Conservation (phyloP, 306 rosid genomes). For the Rosa chinensis region DNA sequence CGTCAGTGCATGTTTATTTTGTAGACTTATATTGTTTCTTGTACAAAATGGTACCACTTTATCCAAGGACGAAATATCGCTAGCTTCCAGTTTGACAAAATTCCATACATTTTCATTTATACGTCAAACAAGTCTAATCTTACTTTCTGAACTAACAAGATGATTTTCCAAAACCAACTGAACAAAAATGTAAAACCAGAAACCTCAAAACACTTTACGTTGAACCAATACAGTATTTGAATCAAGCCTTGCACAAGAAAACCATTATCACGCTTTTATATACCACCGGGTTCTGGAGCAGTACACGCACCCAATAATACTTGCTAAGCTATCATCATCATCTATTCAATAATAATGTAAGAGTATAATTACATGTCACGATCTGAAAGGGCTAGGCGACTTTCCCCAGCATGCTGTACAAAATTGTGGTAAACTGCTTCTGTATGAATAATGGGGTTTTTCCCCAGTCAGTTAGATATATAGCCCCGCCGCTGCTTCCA, state of each 20-base stretch:
- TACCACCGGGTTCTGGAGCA: slow-evolving; percentile 34
- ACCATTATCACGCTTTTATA: slow-evolving; percentile 37
- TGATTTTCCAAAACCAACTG: background rate
- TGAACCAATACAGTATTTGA: background rate
- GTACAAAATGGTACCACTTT: too few species aligned
- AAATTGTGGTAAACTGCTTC: slow-evolving; percentile 39
- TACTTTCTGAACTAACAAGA: background rate
- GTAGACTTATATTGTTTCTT: background rate
- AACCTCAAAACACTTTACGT: background rate
- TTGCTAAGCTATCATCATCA: slow-evolving; percentile 16
- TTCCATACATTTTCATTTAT: background rate
- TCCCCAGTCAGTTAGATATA: slow-evolving; percentile 37
- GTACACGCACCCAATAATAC: slow-evolving; percentile 12
- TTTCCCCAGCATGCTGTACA: slow-evolving; percentile 67
- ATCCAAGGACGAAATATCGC: background rate
- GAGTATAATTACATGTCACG: slow-evolving; percentile 81
- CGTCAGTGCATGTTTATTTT: too few species aligned
- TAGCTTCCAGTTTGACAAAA: background rate
- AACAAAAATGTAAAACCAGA: background rate
- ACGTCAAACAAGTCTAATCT: background rate
- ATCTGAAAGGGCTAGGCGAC: slow-evolving; percentile 72
- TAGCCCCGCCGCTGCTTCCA: slow-evolving; percentile 29
- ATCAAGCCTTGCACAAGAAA: slow-evolving; percentile 14
- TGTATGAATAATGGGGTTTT: slow-evolving; percentile 34
- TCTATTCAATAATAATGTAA: slow-evolving; percentile 22